Percentiles rank a stretch among this genome's conserved stretches.
Conservation (phyloP, 106 monocot species). For the Dioscorea dumetorum region DNA sequence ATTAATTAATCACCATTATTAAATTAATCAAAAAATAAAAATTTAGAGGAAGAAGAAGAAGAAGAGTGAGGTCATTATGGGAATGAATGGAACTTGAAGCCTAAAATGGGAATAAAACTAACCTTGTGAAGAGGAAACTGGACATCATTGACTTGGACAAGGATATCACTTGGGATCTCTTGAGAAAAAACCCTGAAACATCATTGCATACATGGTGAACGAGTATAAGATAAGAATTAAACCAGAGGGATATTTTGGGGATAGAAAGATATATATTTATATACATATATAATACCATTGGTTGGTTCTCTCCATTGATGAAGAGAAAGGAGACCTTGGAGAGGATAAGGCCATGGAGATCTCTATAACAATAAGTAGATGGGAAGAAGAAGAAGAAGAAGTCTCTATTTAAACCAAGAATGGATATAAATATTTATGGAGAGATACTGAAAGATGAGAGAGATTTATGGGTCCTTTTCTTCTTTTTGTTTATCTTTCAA, state of each 20-base stretch:
- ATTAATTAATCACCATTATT: no score
- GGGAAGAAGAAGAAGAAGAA: no score
- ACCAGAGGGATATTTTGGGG: neutral
- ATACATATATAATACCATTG: constrained; percentile 32
- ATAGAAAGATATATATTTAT: neutral
- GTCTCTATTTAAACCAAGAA: no score
- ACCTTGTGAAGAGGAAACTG: constrained; percentile 63
- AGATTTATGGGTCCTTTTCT: no score
- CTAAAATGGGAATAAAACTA: neutral
- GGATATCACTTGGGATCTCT: constrained; percentile 45
- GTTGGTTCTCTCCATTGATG: constrained; percentile 38
- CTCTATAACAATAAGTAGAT: no score
- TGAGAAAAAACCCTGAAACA: constrained; percentile 38
- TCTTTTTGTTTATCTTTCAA: no score
- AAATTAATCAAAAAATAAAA: no score
- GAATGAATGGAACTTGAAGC: no score
- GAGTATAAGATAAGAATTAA: neutral
- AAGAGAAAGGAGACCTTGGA: constrained; percentile 7
- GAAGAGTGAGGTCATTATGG: neutral
- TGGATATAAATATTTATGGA: no score
- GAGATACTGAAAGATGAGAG: no score
- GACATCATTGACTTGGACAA: constrained; percentile 32
- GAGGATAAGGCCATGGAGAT: no score
- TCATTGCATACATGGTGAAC: neutral
- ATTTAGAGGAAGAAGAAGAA: no score